These are phyloP conservation scores for Mortierella sp. DNA, from an alignment of 371 early-diverging fungal species.

Conservation along the genomic window DNA sequence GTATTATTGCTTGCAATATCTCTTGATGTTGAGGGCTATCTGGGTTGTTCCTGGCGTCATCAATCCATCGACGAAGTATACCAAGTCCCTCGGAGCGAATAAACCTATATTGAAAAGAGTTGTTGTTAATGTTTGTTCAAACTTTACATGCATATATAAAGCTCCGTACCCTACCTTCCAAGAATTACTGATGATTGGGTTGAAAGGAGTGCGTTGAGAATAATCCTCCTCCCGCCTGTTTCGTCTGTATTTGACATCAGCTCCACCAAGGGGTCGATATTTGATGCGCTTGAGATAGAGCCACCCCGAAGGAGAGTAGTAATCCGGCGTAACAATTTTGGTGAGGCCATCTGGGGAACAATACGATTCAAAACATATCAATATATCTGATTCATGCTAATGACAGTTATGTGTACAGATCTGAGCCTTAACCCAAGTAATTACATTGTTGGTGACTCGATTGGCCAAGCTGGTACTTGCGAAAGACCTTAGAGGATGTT, in stretches of 20 bases:
- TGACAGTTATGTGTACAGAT: too few relatives aligned
- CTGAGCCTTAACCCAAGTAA: too few relatives aligned
- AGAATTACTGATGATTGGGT: slow-evolving; percentile 19
- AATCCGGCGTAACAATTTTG: background rate
- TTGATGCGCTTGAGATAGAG: slow-evolving; percentile 7
- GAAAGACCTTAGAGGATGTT: background rate
- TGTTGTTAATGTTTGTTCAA: background rate
- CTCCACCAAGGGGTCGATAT: slow-evolving; percentile 14
- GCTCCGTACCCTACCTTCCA: slow-evolving; percentile 4
- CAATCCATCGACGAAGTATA: slow-evolving; percentile 15
- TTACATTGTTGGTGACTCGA: too few relatives aligned
- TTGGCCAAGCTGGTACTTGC: background rate
- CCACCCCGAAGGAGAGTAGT: slow-evolving; percentile 19
- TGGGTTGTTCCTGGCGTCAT: slow-evolving; percentile 10
- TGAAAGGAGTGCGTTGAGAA: slow-evolving; percentile 27
- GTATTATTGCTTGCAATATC: slow-evolving; percentile 7
- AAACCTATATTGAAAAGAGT: slow-evolving; percentile 13
- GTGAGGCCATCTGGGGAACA: background rate
- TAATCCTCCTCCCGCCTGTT: slow-evolving; percentile 9
- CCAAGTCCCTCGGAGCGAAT: slow-evolving; percentile 11
- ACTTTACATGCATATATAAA: background rate
- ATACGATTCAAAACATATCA: background rate
- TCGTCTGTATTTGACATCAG: slow-evolving; percentile 16
- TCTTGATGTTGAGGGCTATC: slow-evolving; percentile 4
- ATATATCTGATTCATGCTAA: background rate